These are phyloP conservation scores for Dalbergia cochinchinensis DNA, from an alignment of 306 rosid species.

Conservation along the genomic window DNA sequence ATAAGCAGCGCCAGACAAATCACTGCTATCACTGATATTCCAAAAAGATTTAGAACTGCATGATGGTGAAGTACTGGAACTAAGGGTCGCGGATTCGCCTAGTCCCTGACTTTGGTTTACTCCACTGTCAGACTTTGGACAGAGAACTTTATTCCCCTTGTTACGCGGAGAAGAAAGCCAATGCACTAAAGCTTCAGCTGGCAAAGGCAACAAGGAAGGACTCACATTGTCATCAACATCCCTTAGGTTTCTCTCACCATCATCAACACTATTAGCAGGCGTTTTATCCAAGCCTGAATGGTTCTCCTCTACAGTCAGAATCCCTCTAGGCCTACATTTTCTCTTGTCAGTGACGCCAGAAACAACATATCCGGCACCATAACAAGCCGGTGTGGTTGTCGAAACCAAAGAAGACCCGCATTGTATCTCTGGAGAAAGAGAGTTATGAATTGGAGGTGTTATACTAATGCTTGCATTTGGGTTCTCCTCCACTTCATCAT, in stretches of 20 bases:
- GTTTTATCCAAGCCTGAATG: constrained; percentile 51
- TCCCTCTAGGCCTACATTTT: constrained; percentile 88
- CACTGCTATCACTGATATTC: constrained; percentile 52
- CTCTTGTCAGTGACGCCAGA: constrained; percentile 87
- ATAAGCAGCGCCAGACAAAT: constrained; percentile 41
- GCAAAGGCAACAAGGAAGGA: constrained; percentile 67
- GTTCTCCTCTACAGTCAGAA: constrained; percentile 69
- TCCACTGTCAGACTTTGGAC: constrained; percentile 46
- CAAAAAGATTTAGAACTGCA: constrained; percentile 50
- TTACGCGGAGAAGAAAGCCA: constrained; percentile 76
- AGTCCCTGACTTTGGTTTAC: constrained; percentile 32
- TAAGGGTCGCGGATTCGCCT: constrained; percentile 48
- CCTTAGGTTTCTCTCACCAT: constrained; percentile 40
- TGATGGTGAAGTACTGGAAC: constrained; percentile 58
- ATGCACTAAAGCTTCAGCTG: constrained; percentile 79
- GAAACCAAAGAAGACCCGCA: constrained; percentile 64
- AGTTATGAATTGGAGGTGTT: constrained; percentile 81
- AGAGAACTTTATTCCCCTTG: constrained; percentile 58
- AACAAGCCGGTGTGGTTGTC: constrained; percentile 67
- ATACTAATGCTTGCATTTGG: constrained; percentile 46
- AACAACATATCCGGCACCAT: constrained; percentile 81
- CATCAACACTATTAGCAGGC: constrained; percentile 51
- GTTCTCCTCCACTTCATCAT: constrained; percentile 48
- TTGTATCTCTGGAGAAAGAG: constrained; percentile 87
- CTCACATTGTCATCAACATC: constrained; percentile 38